These are phyloP conservation scores for Puccinellia tenuiflora DNA, from an alignment of 176 grass and related monocot genomes.

Conservation along the genomic window DNA sequence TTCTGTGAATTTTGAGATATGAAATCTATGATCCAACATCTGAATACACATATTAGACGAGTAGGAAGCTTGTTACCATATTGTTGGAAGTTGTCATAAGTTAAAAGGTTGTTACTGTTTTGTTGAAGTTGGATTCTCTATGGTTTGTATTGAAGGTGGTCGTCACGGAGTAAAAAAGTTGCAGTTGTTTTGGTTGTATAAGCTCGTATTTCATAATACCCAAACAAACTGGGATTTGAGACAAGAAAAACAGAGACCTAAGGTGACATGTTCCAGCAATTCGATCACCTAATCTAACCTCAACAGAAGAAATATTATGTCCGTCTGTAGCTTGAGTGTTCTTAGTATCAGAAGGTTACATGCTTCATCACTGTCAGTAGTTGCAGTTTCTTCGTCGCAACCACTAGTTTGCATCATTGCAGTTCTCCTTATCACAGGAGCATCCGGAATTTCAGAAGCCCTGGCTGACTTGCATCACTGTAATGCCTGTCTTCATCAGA, in stretches of 20 bases:
- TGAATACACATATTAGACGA: neutral
- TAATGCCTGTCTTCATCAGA: neutral
- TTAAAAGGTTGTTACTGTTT: no score
- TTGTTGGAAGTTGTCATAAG: neutral
- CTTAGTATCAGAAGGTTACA: slow-evolving; percentile 8
- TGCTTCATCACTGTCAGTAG: no score
- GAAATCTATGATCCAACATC: no score
- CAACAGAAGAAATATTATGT: neutral
- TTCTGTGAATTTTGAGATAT: neutral
- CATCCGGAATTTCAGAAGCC: slow-evolving; percentile 7
- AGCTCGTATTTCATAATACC: neutral
- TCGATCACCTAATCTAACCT: slow-evolving; percentile 9
- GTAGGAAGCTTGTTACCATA: neutral
- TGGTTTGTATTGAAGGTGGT: neutral
- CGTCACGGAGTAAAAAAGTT: neutral
- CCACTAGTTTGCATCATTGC: no score
- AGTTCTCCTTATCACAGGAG: no score
- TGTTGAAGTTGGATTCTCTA: no score
- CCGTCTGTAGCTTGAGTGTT: slow-evolving; percentile 8
- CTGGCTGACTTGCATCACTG: neutral
- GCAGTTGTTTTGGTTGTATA: neutral
- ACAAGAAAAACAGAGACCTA: neutral
- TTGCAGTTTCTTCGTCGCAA: no score
- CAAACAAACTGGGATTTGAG: neutral
- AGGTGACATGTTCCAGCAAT: neutral